phyloP scores from a whole-genome alignment of 164 flowering plant genomes.

The Stephania cephalantha region DNA sequence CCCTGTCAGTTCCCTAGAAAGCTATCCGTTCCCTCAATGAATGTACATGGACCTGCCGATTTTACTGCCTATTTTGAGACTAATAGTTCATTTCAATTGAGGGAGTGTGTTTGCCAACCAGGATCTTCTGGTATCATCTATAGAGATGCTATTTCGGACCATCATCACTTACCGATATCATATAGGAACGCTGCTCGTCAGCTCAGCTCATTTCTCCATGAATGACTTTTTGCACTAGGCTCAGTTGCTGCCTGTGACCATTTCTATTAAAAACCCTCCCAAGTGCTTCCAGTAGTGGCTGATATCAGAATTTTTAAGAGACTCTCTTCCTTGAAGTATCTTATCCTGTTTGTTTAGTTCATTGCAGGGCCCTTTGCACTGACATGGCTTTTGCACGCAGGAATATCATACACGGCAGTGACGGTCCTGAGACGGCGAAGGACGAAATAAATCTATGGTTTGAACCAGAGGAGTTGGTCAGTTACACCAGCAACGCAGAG shows the following conservation, averaged over 20 bases:
- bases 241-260: not conserved
- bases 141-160: too few species aligned
- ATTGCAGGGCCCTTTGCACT: not conserved
- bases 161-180: too few species aligned
- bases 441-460: slow-evolving; percentile 91
- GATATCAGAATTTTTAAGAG: not conserved
- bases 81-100: too few species aligned
- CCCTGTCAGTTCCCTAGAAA: not conserved
- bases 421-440: slow-evolving; percentile 93
- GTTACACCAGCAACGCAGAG: slow-evolving; percentile 71
- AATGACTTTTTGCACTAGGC: too few species aligned
- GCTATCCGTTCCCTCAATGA: too few species aligned
- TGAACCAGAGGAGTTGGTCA: slow-evolving; percentile 76
- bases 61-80: too few species aligned
- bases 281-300: not conserved
- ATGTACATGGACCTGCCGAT: too few species aligned
- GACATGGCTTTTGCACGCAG: slow-evolving; percentile 28
- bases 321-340: not conserved
- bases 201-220: too few species aligned
- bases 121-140: not conserved
- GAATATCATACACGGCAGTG: slow-evolving; percentile 94
- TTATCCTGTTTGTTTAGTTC: not conserved
- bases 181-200: too few species aligned
- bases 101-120: not conserved
- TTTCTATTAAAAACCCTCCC: not conserved